Evolutionary conservation across 2,329 filamentous ascomycete genomes (phyloP).

Genomic region (Aspergillus pseudonomiae): DNA sequence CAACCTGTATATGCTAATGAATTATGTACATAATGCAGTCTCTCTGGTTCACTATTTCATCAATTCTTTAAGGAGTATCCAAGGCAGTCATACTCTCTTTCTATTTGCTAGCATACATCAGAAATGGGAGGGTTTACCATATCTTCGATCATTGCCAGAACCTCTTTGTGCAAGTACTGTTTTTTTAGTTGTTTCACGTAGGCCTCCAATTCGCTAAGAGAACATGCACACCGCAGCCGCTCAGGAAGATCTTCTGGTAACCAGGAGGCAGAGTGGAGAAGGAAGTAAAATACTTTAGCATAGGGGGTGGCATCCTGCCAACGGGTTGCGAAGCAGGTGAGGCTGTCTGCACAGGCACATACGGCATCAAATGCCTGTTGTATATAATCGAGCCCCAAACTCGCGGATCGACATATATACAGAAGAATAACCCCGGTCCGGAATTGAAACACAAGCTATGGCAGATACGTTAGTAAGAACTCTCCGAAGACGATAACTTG

Average conservation of each 20-base stretch:
- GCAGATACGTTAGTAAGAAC: slow-evolving; percentile 4
- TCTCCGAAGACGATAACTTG: slow-evolving; percentile 10
- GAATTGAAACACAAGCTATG: slow-evolving; percentile 32
- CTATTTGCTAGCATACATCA: background rate
- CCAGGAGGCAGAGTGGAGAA: slow-evolving; percentile 15
- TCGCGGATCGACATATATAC: slow-evolving; percentile 28
- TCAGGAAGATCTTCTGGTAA: slow-evolving; percentile 16
- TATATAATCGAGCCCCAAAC: slow-evolving; percentile 7
- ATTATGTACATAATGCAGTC: background rate
- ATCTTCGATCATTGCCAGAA: slow-evolving; percentile 32
- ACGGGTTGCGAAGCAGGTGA: slow-evolving; percentile 26
- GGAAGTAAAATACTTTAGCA: slow-evolving; percentile 23
- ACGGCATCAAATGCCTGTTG: slow-evolving; percentile 25
- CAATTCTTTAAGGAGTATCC: background rate
- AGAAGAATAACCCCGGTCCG: slow-evolving; percentile 30
- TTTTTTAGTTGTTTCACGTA: slow-evolving; percentile 26
- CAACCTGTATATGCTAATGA: background rate
- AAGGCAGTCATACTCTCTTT: background rate
- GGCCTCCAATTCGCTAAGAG: slow-evolving; percentile 18
- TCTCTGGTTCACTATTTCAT: background rate
- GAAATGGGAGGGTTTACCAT: slow-evolving; percentile 20
- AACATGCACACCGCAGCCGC: background rate
- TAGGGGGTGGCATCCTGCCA: slow-evolving; percentile 30
- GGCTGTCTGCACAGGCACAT: slow-evolving; percentile 23
- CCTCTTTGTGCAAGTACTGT: slow-evolving; percentile 28